Evolutionary conservation across 371 early-diverging fungal genomes (phyloP).

Genomic region (Coemansia sp.): DNA sequence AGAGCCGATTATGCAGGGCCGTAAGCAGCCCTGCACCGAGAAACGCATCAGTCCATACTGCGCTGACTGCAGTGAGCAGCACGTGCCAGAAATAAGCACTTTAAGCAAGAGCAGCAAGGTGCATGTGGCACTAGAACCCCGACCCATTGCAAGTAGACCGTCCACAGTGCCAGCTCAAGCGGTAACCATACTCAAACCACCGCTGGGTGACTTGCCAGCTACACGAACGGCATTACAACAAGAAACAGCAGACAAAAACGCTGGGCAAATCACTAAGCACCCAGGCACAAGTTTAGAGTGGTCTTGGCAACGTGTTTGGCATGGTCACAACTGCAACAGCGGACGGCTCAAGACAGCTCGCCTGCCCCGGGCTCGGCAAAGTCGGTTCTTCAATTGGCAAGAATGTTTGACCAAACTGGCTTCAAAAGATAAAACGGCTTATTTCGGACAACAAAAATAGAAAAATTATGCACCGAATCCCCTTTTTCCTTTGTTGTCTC

Average conservation of each 20-base stretch:
- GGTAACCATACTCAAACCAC: neutral
- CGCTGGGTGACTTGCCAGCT: neutral
- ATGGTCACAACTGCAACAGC: neutral
- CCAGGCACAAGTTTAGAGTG: neutral
- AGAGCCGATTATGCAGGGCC: neutral
- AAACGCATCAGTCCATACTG: neutral
- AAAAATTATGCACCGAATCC: neutral
- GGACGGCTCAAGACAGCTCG: neutral
- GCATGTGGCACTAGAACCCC: neutral
- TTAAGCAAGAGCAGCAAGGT: too few relatives aligned
- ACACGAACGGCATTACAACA: neutral
- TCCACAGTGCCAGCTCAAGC: neutral
- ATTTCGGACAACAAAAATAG: constrained; percentile 1
- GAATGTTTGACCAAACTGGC: constrained; percentile 31
- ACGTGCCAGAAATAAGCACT: neutral
- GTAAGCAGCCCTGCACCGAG: neutral
- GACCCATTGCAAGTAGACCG: neutral
- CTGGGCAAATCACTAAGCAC: neutral
- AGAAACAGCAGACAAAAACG: constrained; percentile 6
- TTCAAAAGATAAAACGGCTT: neutral
- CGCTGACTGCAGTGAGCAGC: neutral
- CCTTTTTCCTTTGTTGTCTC: neutral
- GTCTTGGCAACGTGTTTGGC: constrained; percentile 10
- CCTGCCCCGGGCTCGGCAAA: neutral
- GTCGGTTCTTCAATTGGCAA: constrained; percentile 33